Percentiles rank a stretch among this genome's conserved stretches.
Conservation (phyloP, 2,329 filamentous ascomycete genomes). For the Fonsecaea pedrosoi region DNA sequence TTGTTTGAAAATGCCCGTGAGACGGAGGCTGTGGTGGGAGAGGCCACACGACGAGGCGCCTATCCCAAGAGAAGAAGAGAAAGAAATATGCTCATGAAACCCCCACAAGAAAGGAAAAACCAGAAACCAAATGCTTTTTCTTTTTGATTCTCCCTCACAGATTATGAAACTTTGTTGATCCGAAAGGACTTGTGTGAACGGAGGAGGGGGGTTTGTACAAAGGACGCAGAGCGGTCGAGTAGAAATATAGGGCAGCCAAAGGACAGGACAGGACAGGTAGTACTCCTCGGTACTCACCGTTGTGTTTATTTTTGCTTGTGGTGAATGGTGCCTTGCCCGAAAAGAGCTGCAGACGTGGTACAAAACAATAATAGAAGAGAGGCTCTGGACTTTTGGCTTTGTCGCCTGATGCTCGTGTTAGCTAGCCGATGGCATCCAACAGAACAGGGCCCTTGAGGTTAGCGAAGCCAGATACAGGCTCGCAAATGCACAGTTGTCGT, state of each 20-base stretch:
- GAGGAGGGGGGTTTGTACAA: not conserved
- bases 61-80: not conserved
- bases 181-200: not conserved
- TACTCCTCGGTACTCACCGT: constrained; percentile 1
- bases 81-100: constrained; percentile 8
- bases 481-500: constrained; percentile 6
- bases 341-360: constrained; percentile 12
- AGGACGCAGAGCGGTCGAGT: not conserved
- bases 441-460: not conserved
- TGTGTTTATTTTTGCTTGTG: constrained; percentile 20
- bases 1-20: not conserved
- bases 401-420: constrained; percentile 16
- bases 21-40: not conserved
- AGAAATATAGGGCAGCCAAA: constrained; percentile 16
- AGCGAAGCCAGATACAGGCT: constrained; percentile 5
- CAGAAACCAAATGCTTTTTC: not conserved
- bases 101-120: not conserved
- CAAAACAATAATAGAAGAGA: constrained; percentile 13
- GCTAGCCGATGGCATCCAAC: not conserved
- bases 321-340: not conserved
- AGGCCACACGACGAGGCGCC: constrained; percentile 6
- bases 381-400: constrained; percentile 15
- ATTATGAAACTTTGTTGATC: not conserved
- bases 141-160: not conserved
- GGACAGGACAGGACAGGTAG: not conserved